Evolutionary conservation across 352 stramenopile genomes (phyloP), one percentile per base, ranked within the genome.

Genomic region (Globisporangium radiosum): DNA sequence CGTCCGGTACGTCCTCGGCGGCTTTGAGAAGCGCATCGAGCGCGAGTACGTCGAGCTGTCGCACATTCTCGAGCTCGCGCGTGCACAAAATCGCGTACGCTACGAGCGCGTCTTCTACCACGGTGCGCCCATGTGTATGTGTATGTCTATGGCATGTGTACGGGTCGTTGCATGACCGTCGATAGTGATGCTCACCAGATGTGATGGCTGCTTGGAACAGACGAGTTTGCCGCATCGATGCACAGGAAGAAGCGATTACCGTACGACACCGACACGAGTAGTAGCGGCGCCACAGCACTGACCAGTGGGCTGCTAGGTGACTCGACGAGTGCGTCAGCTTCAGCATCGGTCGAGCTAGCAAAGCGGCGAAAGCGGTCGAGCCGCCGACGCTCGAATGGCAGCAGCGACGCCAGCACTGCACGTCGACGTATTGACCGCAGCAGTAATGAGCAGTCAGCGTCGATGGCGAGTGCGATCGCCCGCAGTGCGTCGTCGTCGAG

Each of bases 1-100:
- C 58, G 82, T 95, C 15, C 80, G 84, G 47, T 95, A 95, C 57
- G 75, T 95, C 25, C 47, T 92, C 11, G 81, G 85, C 6, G 85
- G 85, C 4, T 87, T 89, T 52, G 85, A 95, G 53, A 81, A 84
- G 52, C 73, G 73, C 7, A 79, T 95, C 37, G 79, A 81, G 44
- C 75, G 75, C 40, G 68, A 90, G 33, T 95, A 71, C 17, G 79
- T 90, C 40, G 66, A 85, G 50, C 69, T 75, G 49, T 87, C 77
- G 0, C 57, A 62, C 58, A 68, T 88, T 6, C 57, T 87, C 33
- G 54, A 73, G 19, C 57, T 59, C 45, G 54, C 72, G 40, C 64
- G 73, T 4, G 70, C 68, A 7, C 71, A 73, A 8, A 59, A 63
- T 7, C 81, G 83, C 5, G 60, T 72, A 45, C 60, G 39, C 15